Evolutionary conservation across 2,329 filamentous ascomycete genomes (phyloP), one percentile per base, ranked within the genome.

Genomic region (Proliferodiscus dingleyae): DNA sequence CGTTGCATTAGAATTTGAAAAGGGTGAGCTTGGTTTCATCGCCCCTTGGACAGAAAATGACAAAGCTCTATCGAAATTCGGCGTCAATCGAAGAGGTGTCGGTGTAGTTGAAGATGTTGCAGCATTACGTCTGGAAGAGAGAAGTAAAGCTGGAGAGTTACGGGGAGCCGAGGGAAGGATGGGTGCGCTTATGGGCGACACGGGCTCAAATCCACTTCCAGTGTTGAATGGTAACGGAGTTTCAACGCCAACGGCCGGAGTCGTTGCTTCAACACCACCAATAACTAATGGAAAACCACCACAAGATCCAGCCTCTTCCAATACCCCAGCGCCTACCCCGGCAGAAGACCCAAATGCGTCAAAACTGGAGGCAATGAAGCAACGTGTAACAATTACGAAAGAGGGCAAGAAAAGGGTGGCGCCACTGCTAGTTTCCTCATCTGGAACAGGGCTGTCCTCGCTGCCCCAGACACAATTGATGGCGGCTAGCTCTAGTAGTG

Each of bases 121-220:
- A 59, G 88, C 89, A 0, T 69, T 97, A 34, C 75, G 87, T 29
- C 70, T 98, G 0, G 93, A 98, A 67, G 89, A 94, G 57, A 85
- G 84, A 63, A 95, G 89, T 68, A 96, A 94, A 63, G 89, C 85
- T 34, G 91, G 86, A 18, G 93, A 98, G 64, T 77, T 91, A 24
- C 87, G 85, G 53, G 90, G 86, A 4, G 90, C 91, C 0, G 88
- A 98, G 67, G 93, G 89, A 2, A 81, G 91, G 54, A 98, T 98
- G 93, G 93, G 93, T 10, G 91, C 91, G n/a, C 69, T 98, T 29
- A 98, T 98, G 93, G 91, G 91, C 5, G 90, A 95, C 61, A 77
- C 78, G 15, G 75, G 75, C 13, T 52, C 55, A 8, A 54, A 47
- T 36, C 52, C 57, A 28, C 52, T 56, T 11, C 51, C 64, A 52